Percentiles rank a stretch among this genome's conserved stretches.
These are phyloP conservation scores for Staphylotrichum tortipilum DNA, from an alignment of 495 filamentous ascomycete species.

Conservation along the genomic window DNA sequence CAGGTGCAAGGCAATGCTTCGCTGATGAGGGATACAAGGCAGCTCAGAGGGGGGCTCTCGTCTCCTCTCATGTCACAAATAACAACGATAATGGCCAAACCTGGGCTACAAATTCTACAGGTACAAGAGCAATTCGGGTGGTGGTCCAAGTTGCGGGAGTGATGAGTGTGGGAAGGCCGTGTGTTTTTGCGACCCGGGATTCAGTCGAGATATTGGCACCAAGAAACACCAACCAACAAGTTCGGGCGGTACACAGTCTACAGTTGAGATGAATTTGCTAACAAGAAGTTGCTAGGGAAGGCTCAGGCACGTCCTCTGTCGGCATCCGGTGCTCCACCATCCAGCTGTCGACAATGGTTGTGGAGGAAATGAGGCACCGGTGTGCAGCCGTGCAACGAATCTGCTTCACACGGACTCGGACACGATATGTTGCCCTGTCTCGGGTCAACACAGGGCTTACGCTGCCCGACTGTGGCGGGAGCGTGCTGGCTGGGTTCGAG, in stretches of 20 bases:
- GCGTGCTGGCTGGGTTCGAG: too few relatives aligned
- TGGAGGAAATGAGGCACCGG: too few relatives aligned
- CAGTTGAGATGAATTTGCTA: background rate
- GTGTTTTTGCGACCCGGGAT: background rate
- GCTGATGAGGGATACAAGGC: constrained; percentile 13
- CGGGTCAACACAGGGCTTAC: too few relatives aligned
- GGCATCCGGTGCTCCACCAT: too few relatives aligned
- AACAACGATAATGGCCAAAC: constrained; percentile 18
- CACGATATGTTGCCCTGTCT: too few relatives aligned
- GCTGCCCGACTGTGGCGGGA: too few relatives aligned
- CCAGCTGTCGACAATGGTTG: too few relatives aligned
- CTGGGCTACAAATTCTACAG: constrained; percentile 18
- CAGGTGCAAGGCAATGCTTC: constrained; percentile 19
- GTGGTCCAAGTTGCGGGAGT: background rate
- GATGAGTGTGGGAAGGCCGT: background rate
- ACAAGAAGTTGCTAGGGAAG: too few relatives aligned
- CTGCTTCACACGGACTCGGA: too few relatives aligned
- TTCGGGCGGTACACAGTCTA: too few relatives aligned
- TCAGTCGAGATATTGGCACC: background rate
- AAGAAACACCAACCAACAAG: background rate
- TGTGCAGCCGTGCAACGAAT: too few relatives aligned
- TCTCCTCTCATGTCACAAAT: constrained; percentile 16
- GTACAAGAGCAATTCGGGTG: background rate
- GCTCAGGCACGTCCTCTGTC: too few relatives aligned
- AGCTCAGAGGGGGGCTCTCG: constrained; percentile 9